These are phyloP conservation scores for Ophiostoma sp. DNA, from an alignment of 2,329 filamentous ascomycete genomes.

Conservation along the genomic window DNA sequence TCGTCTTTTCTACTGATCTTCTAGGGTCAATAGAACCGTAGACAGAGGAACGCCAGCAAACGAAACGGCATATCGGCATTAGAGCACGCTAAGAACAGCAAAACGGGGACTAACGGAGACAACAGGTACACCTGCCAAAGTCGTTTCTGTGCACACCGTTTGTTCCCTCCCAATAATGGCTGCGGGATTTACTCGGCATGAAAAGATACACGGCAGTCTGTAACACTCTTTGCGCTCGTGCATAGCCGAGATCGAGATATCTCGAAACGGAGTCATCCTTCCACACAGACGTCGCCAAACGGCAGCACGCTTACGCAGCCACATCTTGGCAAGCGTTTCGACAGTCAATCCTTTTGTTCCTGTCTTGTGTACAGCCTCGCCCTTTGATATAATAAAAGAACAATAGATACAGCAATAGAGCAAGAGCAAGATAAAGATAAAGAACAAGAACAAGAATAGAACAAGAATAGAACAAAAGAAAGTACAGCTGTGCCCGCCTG, in stretches of 20 bases:
- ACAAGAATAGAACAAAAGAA: too few relatives aligned
- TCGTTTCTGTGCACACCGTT: neutral
- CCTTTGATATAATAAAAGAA: too few relatives aligned
- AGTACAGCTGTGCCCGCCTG: too few relatives aligned
- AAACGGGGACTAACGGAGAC: neutral
- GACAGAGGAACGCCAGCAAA: too few relatives aligned
- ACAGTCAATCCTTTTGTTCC: too few relatives aligned
- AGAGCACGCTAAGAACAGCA: neutral
- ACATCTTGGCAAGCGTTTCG: neutral
- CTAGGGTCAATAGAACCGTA: neutral
- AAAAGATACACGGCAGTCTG: neutral
- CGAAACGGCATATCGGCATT: neutral
- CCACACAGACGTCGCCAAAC: neutral
- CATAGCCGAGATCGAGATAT: conserved; percentile 12
- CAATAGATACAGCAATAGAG: too few relatives aligned
- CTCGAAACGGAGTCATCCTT: neutral
- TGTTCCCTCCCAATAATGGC: neutral
- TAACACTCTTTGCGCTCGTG: neutral
- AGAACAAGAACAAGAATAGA: too few relatives aligned
- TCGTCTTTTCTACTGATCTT: neutral
- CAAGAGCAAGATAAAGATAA: too few relatives aligned
- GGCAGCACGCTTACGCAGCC: neutral
- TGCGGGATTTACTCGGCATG: conserved; percentile 2
- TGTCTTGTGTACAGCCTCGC: neutral
- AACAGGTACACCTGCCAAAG: neutral